Percentiles rank a stretch among this genome's conserved stretches.
These are phyloP conservation scores for Fusarium globosum DNA, from an alignment of 2,329 filamentous ascomycete genomes.

Conservation along the genomic window DNA sequence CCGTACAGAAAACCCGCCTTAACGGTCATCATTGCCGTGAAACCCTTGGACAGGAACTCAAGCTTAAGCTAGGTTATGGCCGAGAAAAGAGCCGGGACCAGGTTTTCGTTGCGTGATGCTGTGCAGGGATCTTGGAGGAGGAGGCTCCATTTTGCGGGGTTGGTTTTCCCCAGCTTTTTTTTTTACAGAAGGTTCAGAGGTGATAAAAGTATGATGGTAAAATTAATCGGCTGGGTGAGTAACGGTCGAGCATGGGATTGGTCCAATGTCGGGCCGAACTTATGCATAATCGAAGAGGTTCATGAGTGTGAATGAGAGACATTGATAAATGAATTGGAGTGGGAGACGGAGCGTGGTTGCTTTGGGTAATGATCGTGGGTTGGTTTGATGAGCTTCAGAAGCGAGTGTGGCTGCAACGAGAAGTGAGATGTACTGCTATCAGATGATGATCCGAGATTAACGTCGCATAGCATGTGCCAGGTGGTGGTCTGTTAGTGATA, in stretches of 20 bases:
- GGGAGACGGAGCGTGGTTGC: neutral
- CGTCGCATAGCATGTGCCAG: accelerated
- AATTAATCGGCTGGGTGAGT: slow-evolving; percentile 1
- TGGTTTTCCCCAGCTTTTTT: slow-evolving; percentile 13
- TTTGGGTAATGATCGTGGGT: slow-evolving; percentile 17
- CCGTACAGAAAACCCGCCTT: neutral
- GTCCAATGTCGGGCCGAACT: slow-evolving; percentile 25
- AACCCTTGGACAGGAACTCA: neutral
- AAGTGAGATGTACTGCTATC: accelerated
- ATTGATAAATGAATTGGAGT: slow-evolving; percentile 2
- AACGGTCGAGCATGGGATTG: neutral
- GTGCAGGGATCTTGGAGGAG: slow-evolving; percentile 8
- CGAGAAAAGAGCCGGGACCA: slow-evolving; percentile 36
- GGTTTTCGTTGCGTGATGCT: slow-evolving; percentile 17
- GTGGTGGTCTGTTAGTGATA: accelerated
- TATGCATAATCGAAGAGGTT: slow-evolving; percentile 14
- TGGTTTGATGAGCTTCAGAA: neutral
- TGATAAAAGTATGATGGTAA: neutral
- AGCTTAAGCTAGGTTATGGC: slow-evolving; percentile 5
- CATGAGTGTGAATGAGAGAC: neutral
- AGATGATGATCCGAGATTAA: neutral
- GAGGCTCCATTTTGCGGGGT: slow-evolving; percentile 31
- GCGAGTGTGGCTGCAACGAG: neutral
- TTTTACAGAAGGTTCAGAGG: neutral
- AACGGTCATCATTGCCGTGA: neutral